Evolutionary conservation across 495 filamentous ascomycete genomes (phyloP).

Genomic region (Penicillium pancosmium): DNA sequence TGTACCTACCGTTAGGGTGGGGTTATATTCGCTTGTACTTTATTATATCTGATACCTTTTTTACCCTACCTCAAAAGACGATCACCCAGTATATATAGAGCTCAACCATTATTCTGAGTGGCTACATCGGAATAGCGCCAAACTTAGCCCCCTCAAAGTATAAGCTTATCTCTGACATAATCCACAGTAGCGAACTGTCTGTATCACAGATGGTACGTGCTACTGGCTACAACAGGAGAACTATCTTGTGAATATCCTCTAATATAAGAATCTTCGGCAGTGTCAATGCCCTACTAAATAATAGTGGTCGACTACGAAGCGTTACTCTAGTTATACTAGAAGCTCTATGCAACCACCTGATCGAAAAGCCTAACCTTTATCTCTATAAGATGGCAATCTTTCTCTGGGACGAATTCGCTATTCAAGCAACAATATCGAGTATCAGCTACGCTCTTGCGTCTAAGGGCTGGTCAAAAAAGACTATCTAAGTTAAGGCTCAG

Average conservation of each 20-base stretch:
- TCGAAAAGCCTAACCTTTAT: conserved; percentile 14
- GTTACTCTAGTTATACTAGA: conserved; percentile 33
- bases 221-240: conserved; percentile 19
- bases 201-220: conserved; percentile 16
- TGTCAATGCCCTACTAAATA: background rate
- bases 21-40: background rate
- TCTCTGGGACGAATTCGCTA: conserved; percentile 21
- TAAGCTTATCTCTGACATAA: conserved; percentile 23
- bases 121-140: conserved; percentile 12
- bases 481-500: conserved; percentile 3
- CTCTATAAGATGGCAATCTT: conserved; percentile 21
- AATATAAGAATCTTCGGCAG: conserved; percentile 31
- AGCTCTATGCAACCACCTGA: conserved; percentile 5
- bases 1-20: background rate
- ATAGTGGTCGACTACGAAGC: conserved; percentile 15
- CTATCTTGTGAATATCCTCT: conserved; percentile 25
- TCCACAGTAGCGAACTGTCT: conserved; percentile 14
- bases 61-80: background rate
- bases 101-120: conserved; percentile 16
- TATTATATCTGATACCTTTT: background rate
- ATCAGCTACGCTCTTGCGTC: conserved; percentile 15
- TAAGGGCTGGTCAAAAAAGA: conserved; percentile 16
- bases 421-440: conserved; percentile 3
- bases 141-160: conserved; percentile 15
- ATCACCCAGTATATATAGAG: background rate